Conservation (phyloP, 2,329 filamentous ascomycete species). For the Thelonectria olida region DNA sequence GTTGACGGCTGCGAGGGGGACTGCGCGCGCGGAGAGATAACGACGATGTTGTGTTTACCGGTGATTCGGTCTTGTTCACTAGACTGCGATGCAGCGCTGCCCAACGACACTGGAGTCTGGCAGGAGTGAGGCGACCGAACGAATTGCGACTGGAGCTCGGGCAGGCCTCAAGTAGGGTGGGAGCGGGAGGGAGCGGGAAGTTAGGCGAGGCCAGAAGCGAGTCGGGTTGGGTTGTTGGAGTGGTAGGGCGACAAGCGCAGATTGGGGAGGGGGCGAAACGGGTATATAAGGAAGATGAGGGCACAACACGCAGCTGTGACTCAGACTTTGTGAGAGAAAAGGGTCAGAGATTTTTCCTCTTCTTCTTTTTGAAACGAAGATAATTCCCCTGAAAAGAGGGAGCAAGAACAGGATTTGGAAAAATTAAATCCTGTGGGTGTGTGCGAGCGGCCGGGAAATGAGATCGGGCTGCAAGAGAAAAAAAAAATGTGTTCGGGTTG, state of each 20-base stretch:
- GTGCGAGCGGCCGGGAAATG: slow-evolving; percentile 31
- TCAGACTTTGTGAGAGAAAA: slow-evolving; percentile 9
- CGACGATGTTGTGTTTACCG: slow-evolving; percentile 29
- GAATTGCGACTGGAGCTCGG: slow-evolving; percentile 34
- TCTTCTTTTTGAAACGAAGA: slow-evolving; percentile 4
- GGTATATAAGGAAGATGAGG: slow-evolving; percentile 27
- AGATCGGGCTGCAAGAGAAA: slow-evolving; percentile 31
- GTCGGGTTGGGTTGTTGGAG: slow-evolving; percentile 2
- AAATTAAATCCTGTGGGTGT: slow-evolving; percentile 35
- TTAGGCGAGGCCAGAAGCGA: slow-evolving; percentile 33
- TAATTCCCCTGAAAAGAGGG: neutral
- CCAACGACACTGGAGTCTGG: slow-evolving; percentile 42
- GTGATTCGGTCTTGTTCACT: slow-evolving; percentile 32
- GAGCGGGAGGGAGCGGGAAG: slow-evolving; percentile 35
- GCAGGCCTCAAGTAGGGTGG: slow-evolving; percentile 28
- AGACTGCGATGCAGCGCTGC: slow-evolving; percentile 43
- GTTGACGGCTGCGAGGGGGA: slow-evolving; percentile 34
- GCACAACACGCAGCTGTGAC: slow-evolving; percentile 12
- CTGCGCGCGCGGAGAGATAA: slow-evolving; percentile 29
- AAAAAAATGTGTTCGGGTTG: slow-evolving; percentile 42
- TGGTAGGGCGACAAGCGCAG: slow-evolving; percentile 25
- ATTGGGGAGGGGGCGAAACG: slow-evolving; percentile 7
- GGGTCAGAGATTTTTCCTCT: slow-evolving; percentile 10
- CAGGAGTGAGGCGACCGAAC: slow-evolving; percentile 35
- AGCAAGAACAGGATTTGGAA: slow-evolving; percentile 4